Evolutionary conservation across 371 early-diverging fungal genomes (phyloP), one percentile per base, ranked within the genome.

Genomic region (Apophysomyces ossiformis): DNA sequence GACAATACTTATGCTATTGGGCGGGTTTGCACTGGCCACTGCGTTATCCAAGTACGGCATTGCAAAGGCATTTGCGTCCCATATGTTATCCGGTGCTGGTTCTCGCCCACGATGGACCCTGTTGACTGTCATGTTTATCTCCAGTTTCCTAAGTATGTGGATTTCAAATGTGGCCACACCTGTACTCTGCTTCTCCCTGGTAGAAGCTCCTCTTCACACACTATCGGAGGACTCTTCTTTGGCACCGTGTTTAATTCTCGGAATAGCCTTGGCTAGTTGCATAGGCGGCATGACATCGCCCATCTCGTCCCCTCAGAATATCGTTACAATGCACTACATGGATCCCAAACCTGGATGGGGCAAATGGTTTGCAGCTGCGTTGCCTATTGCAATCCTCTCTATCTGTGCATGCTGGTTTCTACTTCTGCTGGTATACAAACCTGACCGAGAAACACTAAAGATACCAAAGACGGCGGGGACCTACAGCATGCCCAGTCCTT

Each of bases 271-370:
- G 61, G 96, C 96, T 1, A 90, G 95, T 37, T 96, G 97, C 67
- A 89, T 98, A 26, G 98, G 97, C 44, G 97, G 97, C 6, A 93
- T 97, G 94, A 89, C 95, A 0, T 92, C 95, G 7, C 98, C 98
- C 1, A 98, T 98, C 69, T 85, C 94, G 5, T 94, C 95, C 4
- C 98, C 98, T 9, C 97, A 98, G 69, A 97, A 97, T 77, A 89
- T 90, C 62, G 88, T 97, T 57, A 89, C 96, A 1, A 78, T 98
- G 60, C 82, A 87, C 73, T 84, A 86, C 62, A 95, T 97, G 95
- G 65, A 85, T 26, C 96, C 96, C 4, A 72, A 85, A 5, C 94
- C 95, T 1, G 87, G 93, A 46, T 95, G 95, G 95, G 71, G 86
- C 58, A 85, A 89, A 68, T 95, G 95, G 95, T 92, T 95, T 69